phyloP scores from a whole-genome alignment of 1,284 basidiomycete genomes.

The Ganoderma lingzhi region DNA sequence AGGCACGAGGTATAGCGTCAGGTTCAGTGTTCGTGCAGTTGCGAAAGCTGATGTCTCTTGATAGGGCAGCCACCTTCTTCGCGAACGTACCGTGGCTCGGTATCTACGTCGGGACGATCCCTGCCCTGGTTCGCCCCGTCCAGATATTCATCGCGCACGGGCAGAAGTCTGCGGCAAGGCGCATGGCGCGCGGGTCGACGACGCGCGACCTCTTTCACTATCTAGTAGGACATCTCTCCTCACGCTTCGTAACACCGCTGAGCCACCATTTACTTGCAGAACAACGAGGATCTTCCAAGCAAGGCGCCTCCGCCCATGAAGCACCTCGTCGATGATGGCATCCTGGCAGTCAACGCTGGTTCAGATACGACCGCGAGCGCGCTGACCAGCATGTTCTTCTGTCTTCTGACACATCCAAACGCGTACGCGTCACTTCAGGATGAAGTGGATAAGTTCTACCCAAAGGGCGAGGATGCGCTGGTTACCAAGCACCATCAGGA shows the following conservation, averaged over 20 bases:
- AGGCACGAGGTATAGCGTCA: constrained; percentile 22
- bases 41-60: neutral
- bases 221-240: constrained; percentile 14
- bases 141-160: constrained; percentile 11
- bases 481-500: constrained; percentile 33
- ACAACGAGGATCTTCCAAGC: constrained; percentile 30
- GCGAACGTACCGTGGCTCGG: constrained; percentile 18
- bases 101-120: constrained; percentile 24
- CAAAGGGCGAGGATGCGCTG: constrained; percentile 33
- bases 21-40: neutral
- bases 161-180: constrained; percentile 3
- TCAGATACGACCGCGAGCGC: constrained; percentile 41
- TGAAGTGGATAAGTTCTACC: constrained; percentile 41
- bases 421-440: constrained; percentile 32
- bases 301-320: constrained; percentile 16
- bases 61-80: neutral
- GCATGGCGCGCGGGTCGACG: constrained; percentile 15
- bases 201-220: constrained; percentile 36
- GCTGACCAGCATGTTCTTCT: constrained; percentile 35
- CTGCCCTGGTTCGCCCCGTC: constrained; percentile 9
- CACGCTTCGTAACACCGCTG: neutral
- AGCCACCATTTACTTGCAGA: constrained; percentile 18
- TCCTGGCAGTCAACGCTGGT: constrained; percentile 36
- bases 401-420: constrained; percentile 31
- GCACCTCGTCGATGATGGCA: constrained; percentile 26